Base-by-base conservation (phyloP, 1,284 basidiomycete genomes). In the Cryptococcus sp. region DNA sequence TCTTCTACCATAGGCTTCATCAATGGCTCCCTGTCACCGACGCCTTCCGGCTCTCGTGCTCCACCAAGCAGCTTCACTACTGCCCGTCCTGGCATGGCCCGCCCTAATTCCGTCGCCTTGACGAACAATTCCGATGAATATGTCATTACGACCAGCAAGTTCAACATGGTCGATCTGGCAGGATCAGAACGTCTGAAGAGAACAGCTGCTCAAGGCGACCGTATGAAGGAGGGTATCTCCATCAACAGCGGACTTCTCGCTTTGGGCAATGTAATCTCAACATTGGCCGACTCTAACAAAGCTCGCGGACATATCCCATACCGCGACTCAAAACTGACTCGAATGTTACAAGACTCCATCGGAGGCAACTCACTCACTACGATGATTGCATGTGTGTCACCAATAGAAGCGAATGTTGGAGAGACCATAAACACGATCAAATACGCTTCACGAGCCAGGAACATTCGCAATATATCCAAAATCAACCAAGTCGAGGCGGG, bases 311-410 rank as follows among this genome's bases (percentile, higher is more conserved):
- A 99, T 79, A 84, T 99, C 55, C 94, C 94, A 5, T 99, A 99
- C 78, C 92, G 94, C 52, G 94, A 98, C 80, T 95, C 92, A 15
- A 99, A 98, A 78, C 88, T 98, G 66, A 97, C 93, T 3, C 87
- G 93, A 44, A 79, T 86, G 58, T 82, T 98, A 16, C 94, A 98
- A 86, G 94, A 98, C 78, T 98, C 94, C 15, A 86, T 99, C n/a
- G 95, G 95, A 48, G 95, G 95, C 40, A 99, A 98, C 77, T 89
- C 95, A 1, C 89, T 96, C 72, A 99, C 96, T 3, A 87, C 97
- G 63, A 99, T 99, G 96, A 93, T 99, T 66, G 95, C 95, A 11
- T 99, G 96, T 77, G 89, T 98, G 60, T 95, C 93, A 64, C 90
- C 94, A 7, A 74, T 78, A 39, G 96, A 99, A 78, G 95, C 87